Evolutionary conservation across 331 rosid species (phyloP), one percentile per base, ranked within the genome.

Genomic region (Stylosanthes scabra): DNA sequence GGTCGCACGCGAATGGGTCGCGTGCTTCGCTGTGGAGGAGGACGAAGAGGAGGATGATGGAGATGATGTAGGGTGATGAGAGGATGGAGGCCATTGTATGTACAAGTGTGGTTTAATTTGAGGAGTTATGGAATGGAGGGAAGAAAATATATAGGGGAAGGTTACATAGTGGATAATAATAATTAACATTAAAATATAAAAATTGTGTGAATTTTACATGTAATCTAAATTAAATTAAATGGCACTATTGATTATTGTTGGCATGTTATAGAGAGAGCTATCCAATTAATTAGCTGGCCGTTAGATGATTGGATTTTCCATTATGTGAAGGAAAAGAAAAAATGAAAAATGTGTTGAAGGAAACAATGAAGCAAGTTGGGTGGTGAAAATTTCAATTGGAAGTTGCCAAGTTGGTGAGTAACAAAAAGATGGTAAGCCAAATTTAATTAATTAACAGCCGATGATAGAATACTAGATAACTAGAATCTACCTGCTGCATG

Each of bases 1-100:
- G 86, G 78, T 86, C 87, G 49, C 97, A 91, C 10, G 95, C 97
- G 3, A 91, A 88, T 8, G 92, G 81, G 77, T 83, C 88, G 0
- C 85, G 68, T 20, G 69, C 84, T 55, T 73, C 78, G 6, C 78
- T 70, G 6, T 3, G 44, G 27, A 71, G 15, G 20, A 78, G 11
- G 3, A 90, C 2, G 39, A 82, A 6, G 40, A 78, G 11, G 2
- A 90, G 2, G 39, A 82, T 6, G 40, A 78, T 8, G 11, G 12
- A 9, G 46, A 42, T 40, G 4, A 37, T 45, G 62, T 76, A 37
- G 7, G 70, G 60, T 46, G 82, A 66, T 46, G 82, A 66, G 29
- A 51, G 37, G 62, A 31, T 57, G 69, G 83, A 83, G 45, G 74
- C 85, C 88, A 85, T 85, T 49, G 52, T 55, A 10, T n/a, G n/a